Base-by-base conservation (phyloP, 176 grass and related monocot genomes). In the Chrysopogon serrulatus region DNA sequence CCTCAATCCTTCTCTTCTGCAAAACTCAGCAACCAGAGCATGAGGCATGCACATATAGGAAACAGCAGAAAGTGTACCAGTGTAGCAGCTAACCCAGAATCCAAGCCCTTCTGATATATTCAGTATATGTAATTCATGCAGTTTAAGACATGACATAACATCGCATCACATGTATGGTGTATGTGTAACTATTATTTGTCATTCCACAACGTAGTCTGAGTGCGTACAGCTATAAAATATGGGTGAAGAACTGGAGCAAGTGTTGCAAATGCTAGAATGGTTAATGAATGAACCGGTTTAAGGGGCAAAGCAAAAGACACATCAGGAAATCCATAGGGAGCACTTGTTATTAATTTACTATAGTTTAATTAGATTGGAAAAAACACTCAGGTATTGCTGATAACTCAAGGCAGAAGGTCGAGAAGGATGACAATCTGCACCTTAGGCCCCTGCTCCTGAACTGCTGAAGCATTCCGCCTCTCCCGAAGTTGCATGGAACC, bases 1-100 rank as follows among this genome's bases (percentile, higher is more conserved):
- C 44, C 17, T 83, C 34, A 0, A 24, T 90, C 39, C 44, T 80
- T 9, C 0, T 49, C 13, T 21, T 54, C 88, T 93, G 84, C 33
- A 74, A 79, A 74, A 28, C 4, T 27, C 10, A 79, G 23, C 1
- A 54, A 74, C 3, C 47, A 44, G 57, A 21, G 30, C 16, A 63
- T 34, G 24, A 74, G 10, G 68, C 61, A 40, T 66, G 42, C 2
- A 27, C 14, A 59, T 59, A 5, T 42, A 14, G 44, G 70, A 40
- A 34, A 60, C 11, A 59, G 42, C 37, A 56, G 51, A 23, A 56
- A 77, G 35, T 19, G 17, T 69, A 77, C 5, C 42, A 8, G 54
- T 13, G 1, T 0, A 77, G 36, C 5, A 70, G 49, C 44, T 44
- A 19, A 0, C 1, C 18, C 5, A n/a, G 27, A 16, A 31, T 51